These are phyloP conservation scores for Aspergillus wentii DNA, from an alignment of 495 filamentous ascomycete genomes.

Conservation along the genomic window DNA sequence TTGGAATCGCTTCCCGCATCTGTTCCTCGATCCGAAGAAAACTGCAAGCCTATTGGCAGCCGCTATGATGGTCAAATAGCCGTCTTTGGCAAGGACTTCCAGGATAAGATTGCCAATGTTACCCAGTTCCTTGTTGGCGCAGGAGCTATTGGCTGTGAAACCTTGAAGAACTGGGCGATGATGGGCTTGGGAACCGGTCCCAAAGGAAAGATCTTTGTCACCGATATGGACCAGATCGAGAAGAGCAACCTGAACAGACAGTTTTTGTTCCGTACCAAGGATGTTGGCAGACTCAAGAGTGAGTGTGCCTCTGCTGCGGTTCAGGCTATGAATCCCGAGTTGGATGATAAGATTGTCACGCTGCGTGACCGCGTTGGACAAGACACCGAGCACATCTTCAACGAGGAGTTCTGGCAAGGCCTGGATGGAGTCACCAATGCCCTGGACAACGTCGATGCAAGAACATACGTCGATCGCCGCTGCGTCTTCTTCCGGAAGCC, in stretches of 20 bases:
- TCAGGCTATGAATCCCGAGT: constrained; percentile 89
- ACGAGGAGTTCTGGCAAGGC: constrained; percentile 89
- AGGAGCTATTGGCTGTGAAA: constrained; percentile 97
- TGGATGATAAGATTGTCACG: constrained; percentile 76
- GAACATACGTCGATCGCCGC: constrained; percentile 94
- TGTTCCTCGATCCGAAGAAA: constrained; percentile 70
- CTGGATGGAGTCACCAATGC: constrained; percentile 95
- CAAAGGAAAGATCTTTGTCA: constrained; percentile 82
- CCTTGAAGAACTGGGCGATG: constrained; percentile 99
- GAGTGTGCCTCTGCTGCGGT: constrained; percentile 88
- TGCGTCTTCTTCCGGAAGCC: constrained; percentile 99
- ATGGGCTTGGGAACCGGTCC: constrained; percentile 89
- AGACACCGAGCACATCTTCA: constrained; percentile 93
- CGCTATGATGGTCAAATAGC: constrained; percentile 97
- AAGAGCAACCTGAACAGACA: constrained; percentile 98
- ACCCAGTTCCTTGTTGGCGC: constrained; percentile 94
- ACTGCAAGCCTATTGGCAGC: constrained; percentile 73
- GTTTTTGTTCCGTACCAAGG: constrained; percentile 90
- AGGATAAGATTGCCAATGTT: constrained; percentile 84
- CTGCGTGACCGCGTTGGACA: constrained; percentile 84
- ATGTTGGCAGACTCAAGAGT: constrained; percentile 97
- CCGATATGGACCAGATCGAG: constrained; percentile 98
- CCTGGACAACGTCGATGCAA: constrained; percentile 94
- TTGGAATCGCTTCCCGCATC: constrained; percentile 85
- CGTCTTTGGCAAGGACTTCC: constrained; percentile 90